Evolutionary conservation across 257 asterid genomes (phyloP).

Genomic region (Nicotiana obtusifolia): DNA sequence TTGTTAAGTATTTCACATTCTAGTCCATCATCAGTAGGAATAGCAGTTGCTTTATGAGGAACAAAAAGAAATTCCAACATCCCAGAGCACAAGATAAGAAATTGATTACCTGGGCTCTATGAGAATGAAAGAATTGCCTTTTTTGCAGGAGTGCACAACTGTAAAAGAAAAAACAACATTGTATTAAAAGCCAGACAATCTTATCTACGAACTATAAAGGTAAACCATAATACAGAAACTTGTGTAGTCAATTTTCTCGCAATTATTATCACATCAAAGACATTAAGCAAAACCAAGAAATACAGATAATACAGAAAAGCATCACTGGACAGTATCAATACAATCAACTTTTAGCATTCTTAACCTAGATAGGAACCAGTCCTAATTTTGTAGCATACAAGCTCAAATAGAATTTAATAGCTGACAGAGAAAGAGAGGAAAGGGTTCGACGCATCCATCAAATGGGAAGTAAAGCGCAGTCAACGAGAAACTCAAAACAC

Average conservation of each 20-base stretch:
- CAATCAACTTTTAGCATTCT: background rate
- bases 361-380: background rate
- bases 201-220: background rate
- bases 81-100: background rate
- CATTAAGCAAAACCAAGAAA: background rate
- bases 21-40: background rate
- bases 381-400: background rate
- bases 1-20: background rate
- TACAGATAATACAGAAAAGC: background rate
- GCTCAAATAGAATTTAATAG: background rate
- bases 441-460: background rate
- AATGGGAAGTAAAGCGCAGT: background rate
- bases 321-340: background rate
- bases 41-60: background rate
- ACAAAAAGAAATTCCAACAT: background rate
- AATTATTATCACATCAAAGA: background rate
- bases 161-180: slow-evolving; percentile 12
- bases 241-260: background rate
- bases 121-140: slow-evolving; percentile 98
- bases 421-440: background rate
- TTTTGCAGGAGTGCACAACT: slow-evolving; percentile 91
- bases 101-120: slow-evolving; percentile 89
- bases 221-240: background rate
- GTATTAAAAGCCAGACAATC: slow-evolving; percentile 5
- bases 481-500: background rate